phyloP scores from a whole-genome alignment of 345 rosid species.

The Ailanthus altissimus region DNA sequence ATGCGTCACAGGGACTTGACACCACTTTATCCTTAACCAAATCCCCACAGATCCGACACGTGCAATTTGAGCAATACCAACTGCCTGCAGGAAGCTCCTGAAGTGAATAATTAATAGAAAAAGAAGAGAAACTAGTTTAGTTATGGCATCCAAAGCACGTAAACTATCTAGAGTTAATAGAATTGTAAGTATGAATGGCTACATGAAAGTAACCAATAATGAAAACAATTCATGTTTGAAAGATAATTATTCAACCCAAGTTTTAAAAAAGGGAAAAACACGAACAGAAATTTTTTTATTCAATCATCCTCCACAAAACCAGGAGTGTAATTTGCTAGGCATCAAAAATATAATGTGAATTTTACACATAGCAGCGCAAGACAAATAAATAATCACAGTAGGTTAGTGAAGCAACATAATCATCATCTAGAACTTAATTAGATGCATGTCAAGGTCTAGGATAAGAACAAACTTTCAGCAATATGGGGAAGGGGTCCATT shows the following conservation, averaged over 20 bases:
- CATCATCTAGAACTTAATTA: background rate
- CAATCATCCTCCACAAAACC: background rate
- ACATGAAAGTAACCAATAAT: background rate
- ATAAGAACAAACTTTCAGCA: background rate
- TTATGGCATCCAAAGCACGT: constrained; percentile 14
- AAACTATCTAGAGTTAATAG: constrained; percentile 2
- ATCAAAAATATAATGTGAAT: background rate
- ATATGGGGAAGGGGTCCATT: background rate
- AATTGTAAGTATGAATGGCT: background rate
- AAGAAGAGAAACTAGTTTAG: constrained; percentile 17
- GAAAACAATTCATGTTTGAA: background rate
- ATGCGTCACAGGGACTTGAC: constrained; percentile 40
- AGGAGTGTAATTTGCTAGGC: background rate
- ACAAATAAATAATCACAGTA: background rate
- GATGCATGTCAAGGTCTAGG: background rate
- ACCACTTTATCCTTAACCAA: constrained; percentile 59
- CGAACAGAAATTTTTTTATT: background rate
- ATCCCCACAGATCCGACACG: constrained; percentile 73
- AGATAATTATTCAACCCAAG: background rate
- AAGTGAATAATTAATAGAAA: constrained; percentile 23
- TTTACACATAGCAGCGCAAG: background rate
- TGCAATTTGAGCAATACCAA: constrained; percentile 95
- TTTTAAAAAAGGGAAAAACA: background rate
- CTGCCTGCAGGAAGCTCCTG: constrained; percentile 92
- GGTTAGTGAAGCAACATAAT: background rate